Conservation (phyloP, 75 land plant species). For the Adiantum capillusveneris region DNA sequence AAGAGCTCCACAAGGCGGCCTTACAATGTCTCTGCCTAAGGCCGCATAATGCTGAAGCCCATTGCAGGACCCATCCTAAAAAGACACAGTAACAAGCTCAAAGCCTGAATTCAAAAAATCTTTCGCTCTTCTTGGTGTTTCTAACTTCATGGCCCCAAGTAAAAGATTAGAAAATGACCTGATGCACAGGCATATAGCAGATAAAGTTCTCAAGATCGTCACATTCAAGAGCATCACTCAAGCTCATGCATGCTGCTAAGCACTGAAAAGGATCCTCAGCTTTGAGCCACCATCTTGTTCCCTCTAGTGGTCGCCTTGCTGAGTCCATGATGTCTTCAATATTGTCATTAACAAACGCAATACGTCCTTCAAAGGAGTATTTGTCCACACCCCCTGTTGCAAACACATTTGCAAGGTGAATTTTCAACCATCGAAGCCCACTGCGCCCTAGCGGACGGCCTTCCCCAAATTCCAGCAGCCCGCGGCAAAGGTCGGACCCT, state of each 20-base stretch:
- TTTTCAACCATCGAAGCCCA: slow-evolving; percentile 81
- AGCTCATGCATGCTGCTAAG: slow-evolving; percentile 74
- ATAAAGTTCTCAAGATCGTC: slow-evolving; percentile 40
- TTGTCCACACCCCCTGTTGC: slow-evolving; percentile 69
- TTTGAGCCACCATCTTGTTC: slow-evolving; percentile 80
- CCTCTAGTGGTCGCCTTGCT: slow-evolving; percentile 64
- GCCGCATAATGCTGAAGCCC: slow-evolving; percentile 97
- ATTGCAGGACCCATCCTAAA: slow-evolving; percentile 96
- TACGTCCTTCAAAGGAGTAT: slow-evolving; percentile 69
- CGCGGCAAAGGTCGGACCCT: slow-evolving; percentile 88
- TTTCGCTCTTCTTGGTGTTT: no score
- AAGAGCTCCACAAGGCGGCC: no score
- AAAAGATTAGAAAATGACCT: slow-evolving; percentile 31
- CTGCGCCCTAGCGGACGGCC: slow-evolving; percentile 70
- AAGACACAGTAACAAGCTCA: background rate
- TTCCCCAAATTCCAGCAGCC: slow-evolving; percentile 81
- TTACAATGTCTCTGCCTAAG: slow-evolving; percentile 83
- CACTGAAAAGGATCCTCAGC: slow-evolving; percentile 98
- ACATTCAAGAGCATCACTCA: slow-evolving; percentile 61
- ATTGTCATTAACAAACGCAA: slow-evolving; percentile 62
- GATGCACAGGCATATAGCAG: slow-evolving; percentile 73
- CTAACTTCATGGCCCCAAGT: background rate
- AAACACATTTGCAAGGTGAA: slow-evolving; percentile 85
- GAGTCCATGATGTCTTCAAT: slow-evolving; percentile 65
- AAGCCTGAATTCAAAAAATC: background rate